Base-by-base conservation (phyloP, 139 green algal species). In the Chlorella sp. region DNA sequence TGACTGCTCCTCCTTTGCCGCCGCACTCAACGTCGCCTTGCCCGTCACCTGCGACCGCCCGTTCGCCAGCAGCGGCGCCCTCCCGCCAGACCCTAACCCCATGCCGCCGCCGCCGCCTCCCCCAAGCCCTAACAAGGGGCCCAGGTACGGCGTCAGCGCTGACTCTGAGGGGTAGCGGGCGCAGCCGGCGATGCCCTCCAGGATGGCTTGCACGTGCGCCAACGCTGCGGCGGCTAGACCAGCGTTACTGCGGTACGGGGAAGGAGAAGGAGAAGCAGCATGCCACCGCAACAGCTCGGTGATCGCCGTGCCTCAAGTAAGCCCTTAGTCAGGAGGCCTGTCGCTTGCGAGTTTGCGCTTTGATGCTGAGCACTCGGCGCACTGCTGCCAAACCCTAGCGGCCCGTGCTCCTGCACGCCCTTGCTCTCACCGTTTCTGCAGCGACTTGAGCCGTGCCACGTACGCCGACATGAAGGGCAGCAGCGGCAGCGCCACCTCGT, bases 401-500 rank as follows among this genome's bases (percentile, higher is more conserved):
- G n/a, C n/a, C n/a, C n/a, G n/a, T n/a, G n/a, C n/a, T n/a, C n/a
- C n/a, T n/a, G n/a, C n/a, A n/a, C n/a, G n/a, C n/a, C n/a, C n/a
- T n/a, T n/a, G n/a, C n/a, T 55, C 42, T 55, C 34, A 61, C 60
- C 83, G 64, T 60, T 90, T 89, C 26, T 83, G 72, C 42, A 87
- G 75, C 51, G 80, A 68, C 34, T 87, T 85, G 42, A 96, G 67
- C 22, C 88, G 74, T 32, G 76, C 75, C 3, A 92, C 77, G 70
- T 92, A 96, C 2, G 83, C 74, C 5, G 75, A 72, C 64, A 97
- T 84, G 83, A 96, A 96, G 20, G 88, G 83, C 33, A 93, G 64
- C 49, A 93, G 75, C 23, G 88, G 80, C 62, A 88, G 76, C 3
- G 77, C 74, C 59, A 95, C 83, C 29, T 90, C 86, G 29, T 94